phyloP scores from a whole-genome alignment of 371 early-diverging fungal species.

The Mucor saturninus region DNA sequence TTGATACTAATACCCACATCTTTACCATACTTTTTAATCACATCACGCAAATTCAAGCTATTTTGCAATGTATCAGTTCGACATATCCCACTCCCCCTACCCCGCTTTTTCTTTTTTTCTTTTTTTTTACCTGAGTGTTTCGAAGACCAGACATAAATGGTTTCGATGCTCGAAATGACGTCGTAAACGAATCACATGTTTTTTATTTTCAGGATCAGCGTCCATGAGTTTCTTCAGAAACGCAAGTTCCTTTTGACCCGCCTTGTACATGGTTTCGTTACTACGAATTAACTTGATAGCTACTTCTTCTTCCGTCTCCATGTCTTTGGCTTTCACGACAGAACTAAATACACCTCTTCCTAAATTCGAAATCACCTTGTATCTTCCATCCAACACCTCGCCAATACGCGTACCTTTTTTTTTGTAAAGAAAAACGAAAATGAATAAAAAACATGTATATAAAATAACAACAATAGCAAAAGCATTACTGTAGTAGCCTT shows the following conservation, averaged over 20 bases:
- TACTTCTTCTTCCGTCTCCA: slow-evolving; percentile 74
- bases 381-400: slow-evolving; percentile 82
- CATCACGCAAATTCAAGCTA: slow-evolving; percentile 90
- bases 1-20: slow-evolving; percentile 91
- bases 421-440: slow-evolving; percentile 38
- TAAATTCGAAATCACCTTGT: slow-evolving; percentile 80
- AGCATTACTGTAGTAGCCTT: slow-evolving; percentile 88
- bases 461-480: slow-evolving; percentile 33
- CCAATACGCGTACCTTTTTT: slow-evolving; percentile 68
- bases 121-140: slow-evolving; percentile 72
- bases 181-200: slow-evolving; percentile 83
- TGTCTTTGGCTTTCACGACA: slow-evolving; percentile 88
- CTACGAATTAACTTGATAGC: slow-evolving; percentile 96
- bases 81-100: too few species aligned
- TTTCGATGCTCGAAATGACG: slow-evolving; percentile 89
- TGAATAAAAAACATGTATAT: background rate
- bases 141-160: slow-evolving; percentile 95
- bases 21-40: slow-evolving; percentile 92
- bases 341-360: slow-evolving; percentile 96
- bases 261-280: slow-evolving; percentile 94
- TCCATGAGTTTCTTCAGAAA: slow-evolving; percentile 83
- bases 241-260: slow-evolving; percentile 90
- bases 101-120: background rate
- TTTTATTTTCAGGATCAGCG: slow-evolving; percentile 86
- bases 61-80: slow-evolving; percentile 18